Conservation (phyloP, 345 rosid genomes). For the Gossypium turneri region DNA sequence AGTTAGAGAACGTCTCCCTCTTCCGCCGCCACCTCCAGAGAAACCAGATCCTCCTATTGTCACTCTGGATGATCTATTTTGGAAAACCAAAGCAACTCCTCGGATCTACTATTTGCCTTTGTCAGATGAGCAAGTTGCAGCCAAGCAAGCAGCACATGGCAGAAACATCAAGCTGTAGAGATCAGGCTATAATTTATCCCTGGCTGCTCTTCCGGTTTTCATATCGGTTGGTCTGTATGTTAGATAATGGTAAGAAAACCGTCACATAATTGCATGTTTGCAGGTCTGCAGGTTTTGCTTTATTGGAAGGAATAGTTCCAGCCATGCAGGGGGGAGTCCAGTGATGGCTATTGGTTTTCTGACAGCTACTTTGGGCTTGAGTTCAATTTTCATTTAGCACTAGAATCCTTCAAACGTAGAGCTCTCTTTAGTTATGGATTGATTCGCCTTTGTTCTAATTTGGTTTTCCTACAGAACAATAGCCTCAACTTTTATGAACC, state of each 20-base stretch:
- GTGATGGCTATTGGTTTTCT: constrained; percentile 25
- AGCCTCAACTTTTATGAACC: constrained; percentile 11
- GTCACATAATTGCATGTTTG: constrained; percentile 36
- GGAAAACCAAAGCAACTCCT: constrained; percentile 92
- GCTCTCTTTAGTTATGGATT: constrained; percentile 22
- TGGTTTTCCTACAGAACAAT: constrained; percentile 23
- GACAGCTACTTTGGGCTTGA: constrained; percentile 27
- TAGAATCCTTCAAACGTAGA: constrained; percentile 23
- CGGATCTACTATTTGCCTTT: constrained; percentile 90
- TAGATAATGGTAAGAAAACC: constrained; percentile 34
- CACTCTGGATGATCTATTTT: constrained; percentile 88
- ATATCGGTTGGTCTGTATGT: constrained; percentile 20
- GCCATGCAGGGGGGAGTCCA: constrained; percentile 25
- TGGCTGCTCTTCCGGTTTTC: constrained; percentile 23
- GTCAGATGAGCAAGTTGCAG: constrained; percentile 83
- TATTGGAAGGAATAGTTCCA: constrained; percentile 25
- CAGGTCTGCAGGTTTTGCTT: constrained; percentile 47
- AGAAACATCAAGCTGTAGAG: constrained; percentile 41
- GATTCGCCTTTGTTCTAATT: constrained; percentile 8
- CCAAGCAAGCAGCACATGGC: constrained; percentile 51
- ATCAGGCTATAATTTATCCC: constrained; percentile 22
- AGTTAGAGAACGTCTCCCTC: constrained; percentile 50
- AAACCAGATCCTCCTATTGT: constrained; percentile 81
- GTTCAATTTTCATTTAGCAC: constrained; percentile 23
- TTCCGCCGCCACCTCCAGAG: constrained; percentile 68